These are phyloP conservation scores for Diutina neorugosa DNA, from an alignment of 1,139 yeast genomes.

Conservation along the genomic window DNA sequence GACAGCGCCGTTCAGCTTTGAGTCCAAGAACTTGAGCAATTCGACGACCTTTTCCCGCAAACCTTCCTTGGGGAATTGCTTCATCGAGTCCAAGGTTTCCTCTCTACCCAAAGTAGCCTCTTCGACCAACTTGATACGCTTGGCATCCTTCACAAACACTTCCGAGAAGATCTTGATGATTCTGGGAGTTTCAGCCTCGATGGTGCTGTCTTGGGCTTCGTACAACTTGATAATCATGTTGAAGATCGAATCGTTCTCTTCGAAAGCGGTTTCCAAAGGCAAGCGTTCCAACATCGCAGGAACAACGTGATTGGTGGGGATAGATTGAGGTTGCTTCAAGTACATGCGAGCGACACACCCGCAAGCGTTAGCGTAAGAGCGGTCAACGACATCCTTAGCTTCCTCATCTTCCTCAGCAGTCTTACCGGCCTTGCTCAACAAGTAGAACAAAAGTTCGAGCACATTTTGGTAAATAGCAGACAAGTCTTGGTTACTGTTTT, in stretches of 20 bases:
- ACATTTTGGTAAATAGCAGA: constrained; percentile 55
- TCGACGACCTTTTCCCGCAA: constrained; percentile 53
- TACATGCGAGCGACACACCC: constrained; percentile 96
- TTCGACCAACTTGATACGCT: constrained; percentile 52
- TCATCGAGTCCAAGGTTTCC: constrained; percentile 62
- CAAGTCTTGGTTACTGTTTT: constrained; percentile 46
- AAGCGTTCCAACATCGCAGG: constrained; percentile 68
- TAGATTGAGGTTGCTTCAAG: constrained; percentile 54
- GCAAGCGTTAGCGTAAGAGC: constrained; percentile 88
- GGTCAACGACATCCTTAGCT: constrained; percentile 65
- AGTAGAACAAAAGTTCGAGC: constrained; percentile 64
- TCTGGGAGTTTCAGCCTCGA: constrained; percentile 47
- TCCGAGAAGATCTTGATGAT: constrained; percentile 57
- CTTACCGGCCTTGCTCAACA: constrained; percentile 54
- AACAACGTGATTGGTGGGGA: constrained; percentile 73
- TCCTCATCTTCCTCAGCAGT: constrained; percentile 53
- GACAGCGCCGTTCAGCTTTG: background rate
- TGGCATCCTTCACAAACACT: constrained; percentile 64
- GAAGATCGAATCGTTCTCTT: constrained; percentile 88
- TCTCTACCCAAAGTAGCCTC: constrained; percentile 78
- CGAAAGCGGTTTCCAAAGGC: constrained; percentile 82
- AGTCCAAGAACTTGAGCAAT: constrained; percentile 61
- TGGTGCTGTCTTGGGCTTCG: constrained; percentile 46
- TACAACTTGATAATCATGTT: constrained; percentile 64
- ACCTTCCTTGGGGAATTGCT: constrained; percentile 65